A percentile compares a stretch with the other conserved stretches of the same genome.
phyloP scores from a whole-genome alignment of 352 stramenopile species.

The Phytophthora macrochlamydospora region DNA sequence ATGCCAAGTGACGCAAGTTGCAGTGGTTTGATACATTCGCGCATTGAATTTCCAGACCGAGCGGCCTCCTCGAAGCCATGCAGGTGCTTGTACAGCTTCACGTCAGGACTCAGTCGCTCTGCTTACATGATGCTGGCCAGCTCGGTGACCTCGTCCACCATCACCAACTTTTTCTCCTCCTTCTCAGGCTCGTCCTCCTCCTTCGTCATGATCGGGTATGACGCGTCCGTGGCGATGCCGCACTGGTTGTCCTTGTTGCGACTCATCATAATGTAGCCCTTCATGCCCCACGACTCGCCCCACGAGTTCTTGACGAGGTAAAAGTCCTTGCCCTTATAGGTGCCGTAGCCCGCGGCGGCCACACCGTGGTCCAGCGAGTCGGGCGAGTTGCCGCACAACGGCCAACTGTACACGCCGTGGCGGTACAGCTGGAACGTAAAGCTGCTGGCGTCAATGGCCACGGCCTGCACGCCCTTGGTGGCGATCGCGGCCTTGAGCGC shows the following conservation, averaged over 20 bases:
- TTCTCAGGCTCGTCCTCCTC: slow-evolving; percentile 14
- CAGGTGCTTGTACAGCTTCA: not conserved
- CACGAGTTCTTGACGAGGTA: slow-evolving; percentile 96
- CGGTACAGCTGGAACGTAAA: slow-evolving; percentile 83
- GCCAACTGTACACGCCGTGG: slow-evolving; percentile 68
- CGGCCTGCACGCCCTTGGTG: slow-evolving; percentile 75
- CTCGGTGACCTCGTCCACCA: slow-evolving; percentile 22
- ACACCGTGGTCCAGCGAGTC: slow-evolving; percentile 96
- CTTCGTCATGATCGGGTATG: slow-evolving; percentile 61
- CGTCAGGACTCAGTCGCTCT: not conserved
- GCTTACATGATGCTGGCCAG: slow-evolving; percentile 35
- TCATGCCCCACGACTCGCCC: slow-evolving; percentile 86
- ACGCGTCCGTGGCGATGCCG: slow-evolving; percentile 90
- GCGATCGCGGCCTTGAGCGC: slow-evolving; percentile 86
- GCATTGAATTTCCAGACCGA: too few species aligned
- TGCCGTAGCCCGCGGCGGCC: slow-evolving; percentile 92
- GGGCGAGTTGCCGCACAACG: slow-evolving; percentile 60
- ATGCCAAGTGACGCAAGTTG: too few species aligned
- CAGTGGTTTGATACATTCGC: too few species aligned
- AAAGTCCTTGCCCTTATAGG: slow-evolving; percentile 86
- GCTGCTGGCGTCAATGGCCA: slow-evolving; percentile 86
- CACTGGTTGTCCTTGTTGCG: slow-evolving; percentile 93
- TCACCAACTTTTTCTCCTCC: slow-evolving; percentile 13
- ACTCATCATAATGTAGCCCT: slow-evolving; percentile 89
- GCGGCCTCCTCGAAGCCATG: not conserved